phyloP scores from a whole-genome alignment of 169 alveolate species.

The Plasmodium falciparum region DNA sequence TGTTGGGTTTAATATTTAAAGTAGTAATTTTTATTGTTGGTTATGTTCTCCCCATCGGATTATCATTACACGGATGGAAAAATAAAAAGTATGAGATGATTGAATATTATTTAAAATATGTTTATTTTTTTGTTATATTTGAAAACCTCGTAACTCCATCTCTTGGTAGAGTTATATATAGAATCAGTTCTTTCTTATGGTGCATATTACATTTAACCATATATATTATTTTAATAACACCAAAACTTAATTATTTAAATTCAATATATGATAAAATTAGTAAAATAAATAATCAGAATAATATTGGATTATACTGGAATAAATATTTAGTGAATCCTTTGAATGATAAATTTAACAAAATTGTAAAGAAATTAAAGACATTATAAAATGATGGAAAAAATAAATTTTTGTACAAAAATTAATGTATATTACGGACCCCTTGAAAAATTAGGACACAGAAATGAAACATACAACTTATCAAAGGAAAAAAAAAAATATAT shows the following conservation, averaged over 20 bases:
- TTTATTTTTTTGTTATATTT: constrained; percentile 42
- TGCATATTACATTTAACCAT: constrained; percentile 28
- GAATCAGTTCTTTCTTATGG: constrained; percentile 25
- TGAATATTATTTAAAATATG: constrained; percentile 41
- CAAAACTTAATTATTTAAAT: constrained; percentile 36
- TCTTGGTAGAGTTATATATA: constrained; percentile 23
- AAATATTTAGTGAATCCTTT: constrained; percentile 28
- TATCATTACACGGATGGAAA: constrained; percentile 56
- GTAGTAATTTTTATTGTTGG: constrained; percentile 26
- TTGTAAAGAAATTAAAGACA: constrained; percentile 34
- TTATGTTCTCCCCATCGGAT: constrained; percentile 26
- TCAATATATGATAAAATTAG: constrained; percentile 21
- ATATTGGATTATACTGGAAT: constrained; percentile 17
- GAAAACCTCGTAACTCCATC: constrained; percentile 33
- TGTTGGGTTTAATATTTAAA: constrained; percentile 24
- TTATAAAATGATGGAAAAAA: constrained; percentile 7
- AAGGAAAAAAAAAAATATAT: too few species aligned
- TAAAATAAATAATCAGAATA: constrained; percentile 37
- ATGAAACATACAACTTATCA: too few species aligned
- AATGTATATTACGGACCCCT: too few species aligned
- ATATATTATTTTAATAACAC: constrained; percentile 28
- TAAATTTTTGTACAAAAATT: background rate
- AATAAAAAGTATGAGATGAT: constrained; percentile 50
- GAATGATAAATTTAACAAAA: constrained; percentile 18
- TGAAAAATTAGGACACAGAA: too few species aligned